Evolutionary conservation across 192 early-diverging fungal species (phyloP), one percentile per base, ranked within the genome.

Genomic region (Anaeromyces robustus): DNA sequence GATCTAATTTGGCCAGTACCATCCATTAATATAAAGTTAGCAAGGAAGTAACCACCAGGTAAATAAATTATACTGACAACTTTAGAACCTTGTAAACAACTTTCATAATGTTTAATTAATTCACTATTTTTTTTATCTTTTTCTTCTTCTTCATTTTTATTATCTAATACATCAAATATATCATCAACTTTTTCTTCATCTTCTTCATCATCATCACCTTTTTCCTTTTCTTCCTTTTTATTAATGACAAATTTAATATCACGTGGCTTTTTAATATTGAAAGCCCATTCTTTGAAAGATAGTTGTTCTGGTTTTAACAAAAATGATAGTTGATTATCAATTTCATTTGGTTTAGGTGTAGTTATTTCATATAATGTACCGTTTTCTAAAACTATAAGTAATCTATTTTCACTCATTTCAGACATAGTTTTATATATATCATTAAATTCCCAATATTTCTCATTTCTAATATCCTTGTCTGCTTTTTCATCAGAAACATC

Each of bases 1-100:
- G 85, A 81, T 28, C 90, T 81, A 30, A 91, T 84, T 81, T 91
- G 89, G 2, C 80, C 81, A 43, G 89, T 86, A 16, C 86, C 84
- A 68, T 84, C 83, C 68, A 85, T 84, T 80, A 89, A 91, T 34
- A 83, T 77, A 28, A 91, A 19, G n/a, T 88, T 84, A 28, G 84
- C 29, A 1, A 91, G 34, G 81, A 91, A 89, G 79, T 88, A 90
- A 78, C 89, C 89, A 41, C 84, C 86, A 32, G 83, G 86, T 12
- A 91, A 83, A 80, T 89, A 90, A 29, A 87, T 17, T 30, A 81
- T 29, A 32, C 52, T n/a, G 26, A 4, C 6, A 28, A 68, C 18
- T n/a, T 68, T 68, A n/a, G 52, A 22, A n/a, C 30, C 52, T 78
- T 59, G 34, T 78, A 81, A 18, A 88, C 90, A 37, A 77, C 77